Evolutionary conservation across 257 asterid species (phyloP).

Genomic region (Thymus quinquecostatus): DNA sequence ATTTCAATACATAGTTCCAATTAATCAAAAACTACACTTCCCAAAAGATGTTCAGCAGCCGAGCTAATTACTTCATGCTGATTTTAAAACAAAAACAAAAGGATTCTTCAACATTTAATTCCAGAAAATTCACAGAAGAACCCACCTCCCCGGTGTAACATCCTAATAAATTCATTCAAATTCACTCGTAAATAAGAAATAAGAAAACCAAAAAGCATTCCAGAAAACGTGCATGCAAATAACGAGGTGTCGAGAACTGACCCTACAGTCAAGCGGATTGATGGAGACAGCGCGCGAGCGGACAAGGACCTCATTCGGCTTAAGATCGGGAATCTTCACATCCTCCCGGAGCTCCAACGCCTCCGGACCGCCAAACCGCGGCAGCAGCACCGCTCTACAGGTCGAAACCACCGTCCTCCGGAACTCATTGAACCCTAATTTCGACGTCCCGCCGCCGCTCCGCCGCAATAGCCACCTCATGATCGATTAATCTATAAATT

Average conservation of each 20-base stretch:
- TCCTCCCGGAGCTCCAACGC: slow-evolving; percentile 75
- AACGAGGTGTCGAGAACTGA: slow-evolving; percentile 40
- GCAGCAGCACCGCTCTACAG: slow-evolving; percentile 86
- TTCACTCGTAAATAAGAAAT: neutral
- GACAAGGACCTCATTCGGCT: slow-evolving; percentile 89
- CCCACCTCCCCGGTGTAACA: neutral
- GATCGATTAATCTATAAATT: slow-evolving; percentile 24
- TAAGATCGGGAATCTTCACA: slow-evolving; percentile 76
- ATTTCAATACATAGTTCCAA: neutral
- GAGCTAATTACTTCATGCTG: neutral
- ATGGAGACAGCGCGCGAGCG: slow-evolving; percentile 95
- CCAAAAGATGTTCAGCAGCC: neutral
- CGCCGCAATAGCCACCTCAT: slow-evolving; percentile 62
- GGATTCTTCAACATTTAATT: slow-evolving; percentile 4
- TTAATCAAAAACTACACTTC: neutral
- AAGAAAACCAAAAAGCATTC: neutral
- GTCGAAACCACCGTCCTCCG: slow-evolving; percentile 57
- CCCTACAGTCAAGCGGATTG: slow-evolving; percentile 93
- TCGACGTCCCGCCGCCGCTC: slow-evolving; percentile 33
- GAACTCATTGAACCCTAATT: slow-evolving; percentile 39
- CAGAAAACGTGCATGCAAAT: slow-evolving; percentile 12
- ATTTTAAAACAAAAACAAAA: neutral
- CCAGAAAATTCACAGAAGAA: slow-evolving; percentile 7
- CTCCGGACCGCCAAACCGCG: slow-evolving; percentile 91
- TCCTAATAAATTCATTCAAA: neutral